Evolutionary conservation across 2,329 filamentous ascomycete species (phyloP).

Genomic region (Elsinoe fawcettii): DNA sequence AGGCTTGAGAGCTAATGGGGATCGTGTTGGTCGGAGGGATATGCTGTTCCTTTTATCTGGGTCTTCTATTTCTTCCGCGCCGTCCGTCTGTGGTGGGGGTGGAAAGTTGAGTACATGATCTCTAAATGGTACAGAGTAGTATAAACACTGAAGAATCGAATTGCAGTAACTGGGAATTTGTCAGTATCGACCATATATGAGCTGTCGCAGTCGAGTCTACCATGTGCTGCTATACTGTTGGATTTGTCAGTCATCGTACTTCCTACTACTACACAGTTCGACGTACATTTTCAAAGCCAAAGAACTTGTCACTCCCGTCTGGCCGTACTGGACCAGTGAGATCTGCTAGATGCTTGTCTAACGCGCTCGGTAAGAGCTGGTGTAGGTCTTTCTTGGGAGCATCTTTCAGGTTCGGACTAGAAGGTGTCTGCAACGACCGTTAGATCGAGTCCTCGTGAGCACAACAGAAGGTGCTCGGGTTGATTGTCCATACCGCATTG

Average conservation of each 20-base stretch:
- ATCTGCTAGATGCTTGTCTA: slow-evolving; percentile 71
- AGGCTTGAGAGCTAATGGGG: slow-evolving; percentile 43
- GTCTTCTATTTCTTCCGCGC: slow-evolving; percentile 1
- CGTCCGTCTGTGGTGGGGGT: slow-evolving; percentile 8
- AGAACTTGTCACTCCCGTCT: slow-evolving; percentile 96
- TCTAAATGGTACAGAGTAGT: slow-evolving; percentile 89
- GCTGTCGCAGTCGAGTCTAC: slow-evolving; percentile 46
- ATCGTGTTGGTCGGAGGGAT: slow-evolving; percentile 41
- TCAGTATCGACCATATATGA: not conserved
- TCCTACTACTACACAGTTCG: slow-evolving; percentile 9
- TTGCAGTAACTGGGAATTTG: slow-evolving; percentile 73
- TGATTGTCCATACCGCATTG: slow-evolving; percentile 31
- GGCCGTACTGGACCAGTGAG: slow-evolving; percentile 71
- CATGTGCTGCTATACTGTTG: slow-evolving; percentile 91
- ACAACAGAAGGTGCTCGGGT: not conserved
- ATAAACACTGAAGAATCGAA: slow-evolving; percentile 93
- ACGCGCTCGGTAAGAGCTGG: slow-evolving; percentile 48
- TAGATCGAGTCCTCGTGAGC: slow-evolving; percentile 14
- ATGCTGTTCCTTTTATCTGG: slow-evolving; percentile 59
- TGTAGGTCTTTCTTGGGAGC: slow-evolving; percentile 54
- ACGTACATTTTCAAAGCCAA: slow-evolving; percentile 93
- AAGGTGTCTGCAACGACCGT: slow-evolving; percentile 35
- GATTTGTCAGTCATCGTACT: slow-evolving; percentile 19
- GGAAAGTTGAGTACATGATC: slow-evolving; percentile 92
- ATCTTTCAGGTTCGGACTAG: slow-evolving; percentile 39